Evolutionary conservation across 352 stramenopile species (phyloP), one percentile per base, ranked within the genome.

Genomic region (Phytophthora macrochlamydospora): DNA sequence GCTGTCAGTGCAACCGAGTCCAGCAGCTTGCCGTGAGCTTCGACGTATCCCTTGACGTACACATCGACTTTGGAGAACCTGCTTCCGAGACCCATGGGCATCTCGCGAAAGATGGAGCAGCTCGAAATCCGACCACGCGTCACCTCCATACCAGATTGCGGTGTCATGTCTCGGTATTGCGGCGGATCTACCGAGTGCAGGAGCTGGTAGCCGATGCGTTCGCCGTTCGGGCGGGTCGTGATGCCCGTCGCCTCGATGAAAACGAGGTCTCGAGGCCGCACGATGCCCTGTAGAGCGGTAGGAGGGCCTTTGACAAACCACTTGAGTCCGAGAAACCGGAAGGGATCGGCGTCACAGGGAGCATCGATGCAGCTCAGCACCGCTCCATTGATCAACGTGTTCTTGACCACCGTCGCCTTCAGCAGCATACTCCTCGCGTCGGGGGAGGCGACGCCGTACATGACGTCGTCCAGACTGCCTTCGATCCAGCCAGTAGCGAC

Each of bases 401-500:
- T 69, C 38, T 73, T 73, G n/a, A 67, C 69, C 2, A 76, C 45
- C 28, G 69, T 73, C 13, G 55, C 71, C 38, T 85, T 81, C n/a
- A 90, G 37, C 24, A 81, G 55, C 76, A 87, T 85, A 35, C 65
- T 54, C 18, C 67, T 69, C n/a, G 75, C 60, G 50, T 88, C 71
- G 11, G 78, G 72, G 6, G 81, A 76, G 9, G 67, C 18, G n/a
- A 86, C 71, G 18, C 83, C 83, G 59, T 86, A 92, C 79, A 91
- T 88, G 67, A 88, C 69, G 48, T 91, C 80, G 51, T 89, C 76
- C 5, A 91, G 50, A 9, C 59, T 67, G 11, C 69, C 73, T 51
- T 62, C 69, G 51, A 87, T 73, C 55, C 66, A 81, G 6, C 79
- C 79, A 14, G 71, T 65, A 5, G 77, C 71, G 12, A 73, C 65